Conservation (phyloP, 805 yeast species). For the Tetrapisispora nanseiensis region DNA sequence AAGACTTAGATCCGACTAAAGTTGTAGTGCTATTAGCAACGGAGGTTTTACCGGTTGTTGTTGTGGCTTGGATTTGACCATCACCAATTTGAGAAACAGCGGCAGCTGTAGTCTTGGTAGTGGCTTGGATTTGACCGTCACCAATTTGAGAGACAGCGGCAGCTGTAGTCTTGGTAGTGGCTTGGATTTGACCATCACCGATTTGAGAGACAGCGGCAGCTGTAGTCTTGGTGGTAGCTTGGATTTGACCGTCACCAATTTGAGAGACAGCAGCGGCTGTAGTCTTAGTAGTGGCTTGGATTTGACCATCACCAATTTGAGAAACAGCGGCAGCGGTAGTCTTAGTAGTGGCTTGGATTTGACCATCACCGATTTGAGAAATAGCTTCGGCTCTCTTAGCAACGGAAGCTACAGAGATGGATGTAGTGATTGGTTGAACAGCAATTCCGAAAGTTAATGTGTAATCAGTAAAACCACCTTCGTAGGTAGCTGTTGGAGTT, state of each 20-base stretch:
- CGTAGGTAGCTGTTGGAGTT: conserved; percentile 33
- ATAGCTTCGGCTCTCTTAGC: conserved; percentile 36
- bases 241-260: conserved; percentile 24
- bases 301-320: conserved; percentile 36
- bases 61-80: conserved; percentile 11
- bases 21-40: conserved; percentile 30
- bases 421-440: conserved; percentile 30
- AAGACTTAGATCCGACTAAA: conserved; percentile 12
- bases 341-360: conserved; percentile 34
- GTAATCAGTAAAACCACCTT: conserved; percentile 31
- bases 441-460: conserved; percentile 36
- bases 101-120: conserved; percentile 16
- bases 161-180: conserved; percentile 22
- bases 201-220: conserved; percentile 31
- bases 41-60: conserved; percentile 13
- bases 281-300: conserved; percentile 33
- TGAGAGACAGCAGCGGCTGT: conserved; percentile 33
- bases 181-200: conserved; percentile 37
- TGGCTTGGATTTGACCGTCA: conserved; percentile 35
- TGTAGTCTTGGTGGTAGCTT: conserved; percentile 30
- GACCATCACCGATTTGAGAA: conserved; percentile 42
- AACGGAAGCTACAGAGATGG: conserved; percentile 36
- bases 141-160: conserved; percentile 33
- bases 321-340: conserved; percentile 30
- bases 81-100: conserved; percentile 16